These are phyloP conservation scores for Pseudopediastrum boryanum DNA, from an alignment of 139 green algal genomes.

Conservation along the genomic window DNA sequence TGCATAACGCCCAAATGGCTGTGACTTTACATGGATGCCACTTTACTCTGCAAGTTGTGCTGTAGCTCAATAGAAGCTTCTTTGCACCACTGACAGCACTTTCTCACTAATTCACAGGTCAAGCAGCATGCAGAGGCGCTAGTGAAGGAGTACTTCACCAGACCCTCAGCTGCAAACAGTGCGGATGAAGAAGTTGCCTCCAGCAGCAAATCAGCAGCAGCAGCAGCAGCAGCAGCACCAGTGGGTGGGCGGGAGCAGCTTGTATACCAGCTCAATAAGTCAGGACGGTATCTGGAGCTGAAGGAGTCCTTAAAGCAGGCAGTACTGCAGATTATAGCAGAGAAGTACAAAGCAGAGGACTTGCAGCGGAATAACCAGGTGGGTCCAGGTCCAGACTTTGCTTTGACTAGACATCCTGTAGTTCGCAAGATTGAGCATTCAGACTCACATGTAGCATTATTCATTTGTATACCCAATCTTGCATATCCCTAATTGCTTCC, in stretches of 20 bases:
- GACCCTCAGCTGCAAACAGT: too few relatives aligned
- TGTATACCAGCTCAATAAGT: conserved; percentile 23
- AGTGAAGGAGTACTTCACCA: background rate
- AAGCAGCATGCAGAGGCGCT: conserved; percentile 12
- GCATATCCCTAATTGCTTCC: too few relatives aligned
- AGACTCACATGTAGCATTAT: too few relatives aligned
- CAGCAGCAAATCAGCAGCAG: conserved; percentile 5
- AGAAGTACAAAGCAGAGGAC: conserved; percentile 4
- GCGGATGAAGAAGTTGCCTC: conserved; percentile 6
- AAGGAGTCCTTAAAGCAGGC: conserved; percentile 11
- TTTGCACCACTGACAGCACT: background rate
- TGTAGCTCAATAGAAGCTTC: background rate
- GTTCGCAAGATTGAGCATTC: too few relatives aligned
- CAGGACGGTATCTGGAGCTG: conserved; percentile 15
- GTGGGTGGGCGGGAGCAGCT: background rate
- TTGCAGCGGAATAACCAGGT: too few relatives aligned
- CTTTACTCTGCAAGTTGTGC: background rate
- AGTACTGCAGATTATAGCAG: conserved; percentile 3
- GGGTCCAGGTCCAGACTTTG: too few relatives aligned
- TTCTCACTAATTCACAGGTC: background rate
- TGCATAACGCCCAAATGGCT: too few relatives aligned
- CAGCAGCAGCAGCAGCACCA: background rate
- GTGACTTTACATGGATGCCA: background rate
- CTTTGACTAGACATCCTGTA: too few relatives aligned
- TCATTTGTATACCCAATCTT: too few relatives aligned